Base-by-base conservation (phyloP, 116 monocot genomes). In the Phalaenopsis hybrid region DNA sequence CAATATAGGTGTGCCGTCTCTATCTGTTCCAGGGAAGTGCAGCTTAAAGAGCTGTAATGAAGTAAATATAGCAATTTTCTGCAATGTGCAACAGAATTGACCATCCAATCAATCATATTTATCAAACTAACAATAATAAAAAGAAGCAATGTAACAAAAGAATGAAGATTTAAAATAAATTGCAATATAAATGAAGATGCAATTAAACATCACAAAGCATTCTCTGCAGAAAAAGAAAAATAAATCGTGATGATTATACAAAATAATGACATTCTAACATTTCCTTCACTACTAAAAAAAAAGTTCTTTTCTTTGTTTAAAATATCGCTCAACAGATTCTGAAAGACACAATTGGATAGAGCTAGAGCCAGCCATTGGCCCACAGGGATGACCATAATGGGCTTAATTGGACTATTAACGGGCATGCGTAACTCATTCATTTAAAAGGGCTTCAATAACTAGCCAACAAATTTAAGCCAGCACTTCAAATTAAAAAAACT, bases 41-140 rank as follows among this genome's bases (percentile, higher is more conserved):
- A 25, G 9, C n/a, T 21, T 65, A 25, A 65, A 65, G 65, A 65
- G 25, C 65, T 65, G 61, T 18, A 17, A 61, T 61, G 61, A 61
- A 61, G 61, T 61, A 61, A 20, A 65, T 52, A 52, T 23, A 7
- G 65, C 21, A 65, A 25, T 65, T 65, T 65, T 65, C 65, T 65
- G 65, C 65, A 65, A 65, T n/a, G 20, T 61, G 17, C 61, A 61
- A 25, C 65, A 65, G 65, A 65, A 65, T 20, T 61, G 61, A 61
- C 18, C 61, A 61, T 61, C 61, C 21, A 61, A 61, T 61, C 6
- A 61, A 61, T 61, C 61, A 61, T 61, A 61, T 61, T 49, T 49
- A 61, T 4, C 61, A 8, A 61, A 21, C 1, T 6, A 49, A 21
- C 61, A 17, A 61, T 61, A 4, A 61, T 21, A 3, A n/a, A 61